phyloP scores from a whole-genome alignment of 805 yeast species.

The Lipomyces spencermartinsiae region DNA sequence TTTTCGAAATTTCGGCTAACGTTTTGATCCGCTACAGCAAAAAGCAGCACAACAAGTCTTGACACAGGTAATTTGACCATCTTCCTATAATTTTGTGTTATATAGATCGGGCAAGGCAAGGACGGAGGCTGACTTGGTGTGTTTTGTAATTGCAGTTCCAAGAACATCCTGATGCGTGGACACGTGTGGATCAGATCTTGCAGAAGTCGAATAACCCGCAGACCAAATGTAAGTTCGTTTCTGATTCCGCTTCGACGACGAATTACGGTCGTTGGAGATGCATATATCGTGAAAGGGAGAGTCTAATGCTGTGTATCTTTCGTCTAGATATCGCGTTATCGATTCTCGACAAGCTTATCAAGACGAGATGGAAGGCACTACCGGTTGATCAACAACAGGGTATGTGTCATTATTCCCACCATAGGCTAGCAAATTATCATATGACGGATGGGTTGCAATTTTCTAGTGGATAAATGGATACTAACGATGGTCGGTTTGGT shows the following conservation, averaged over 20 bases:
- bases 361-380: slow-evolving; percentile 90
- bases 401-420: slow-evolving; percentile 7
- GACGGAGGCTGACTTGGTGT: slow-evolving; percentile 13
- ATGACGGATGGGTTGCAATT: not conserved
- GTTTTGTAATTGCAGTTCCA: slow-evolving; percentile 62
- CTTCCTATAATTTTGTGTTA: not conserved
- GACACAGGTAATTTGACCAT: slow-evolving; percentile 41
- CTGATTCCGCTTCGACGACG: not conserved
- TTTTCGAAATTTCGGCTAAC: not conserved
- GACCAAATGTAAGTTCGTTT: slow-evolving; percentile 64
- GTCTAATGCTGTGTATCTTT: not conserved
- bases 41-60: slow-evolving; percentile 50
- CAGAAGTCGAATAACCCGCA: slow-evolving; percentile 80
- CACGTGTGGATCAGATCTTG: slow-evolving; percentile 85
- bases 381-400: slow-evolving; percentile 81
- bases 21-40: slow-evolving; percentile 37
- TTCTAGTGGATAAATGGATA: not conserved
- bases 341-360: slow-evolving; percentile 86
- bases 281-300: not conserved
- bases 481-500: not conserved
- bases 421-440: not conserved
- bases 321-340: slow-evolving; percentile 73
- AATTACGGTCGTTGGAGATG: slow-evolving; percentile 1
- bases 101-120: not conserved
- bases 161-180: slow-evolving; percentile 96